Evolutionary conservation across 345 rosid species (phyloP), one percentile per base, ranked within the genome.

Genomic region (Eucalyptus guilfoylei): DNA sequence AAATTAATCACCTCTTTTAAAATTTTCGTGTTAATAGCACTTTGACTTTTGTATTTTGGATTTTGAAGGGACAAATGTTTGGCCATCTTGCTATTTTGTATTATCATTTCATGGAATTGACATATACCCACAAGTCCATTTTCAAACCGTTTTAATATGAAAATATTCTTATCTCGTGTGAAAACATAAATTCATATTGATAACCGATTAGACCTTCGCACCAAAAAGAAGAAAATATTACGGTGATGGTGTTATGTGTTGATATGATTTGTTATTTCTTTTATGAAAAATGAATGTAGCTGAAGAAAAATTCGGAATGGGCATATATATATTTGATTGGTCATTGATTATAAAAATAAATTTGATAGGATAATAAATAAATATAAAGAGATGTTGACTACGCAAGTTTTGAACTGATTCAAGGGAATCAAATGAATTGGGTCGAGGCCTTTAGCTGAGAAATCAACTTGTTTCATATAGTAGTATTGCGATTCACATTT

Each of bases 161-260:
- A n/a, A 67, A 32, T 67, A 15, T 1, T 9, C 4, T 67, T 15
- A 67, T 2, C 11, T 16, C 23, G 5, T 0, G 11, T 4, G 40
- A 67, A 67, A n/a, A n/a, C 21, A 32, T 0, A n/a, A 0, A 3
- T 0, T 32, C 80, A 16, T 69, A 8, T 15, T 4, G 6, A 64
- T n/a, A 14, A n/a, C 0, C 2, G 0, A 8, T 0, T 32, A 6
- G 21, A n/a, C 21, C 2, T 14, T 64, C 1, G 34, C 19, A 1
- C 4, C 7, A 16, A 17, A 6, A 49, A 17, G 10, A n/a, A 64
- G 11, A 67, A n/a, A 1, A n/a, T 15, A 4, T 28, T 28, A 60
- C 4, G 28, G 14, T 26, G 32, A 5, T 3, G 6, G 16, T 3
- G 32, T 6, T 28, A 11, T 1, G 1, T 6, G 32, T 60, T 60